Base-by-base conservation (phyloP, 345 rosid species). In the Bretschneidera sinensis region DNA sequence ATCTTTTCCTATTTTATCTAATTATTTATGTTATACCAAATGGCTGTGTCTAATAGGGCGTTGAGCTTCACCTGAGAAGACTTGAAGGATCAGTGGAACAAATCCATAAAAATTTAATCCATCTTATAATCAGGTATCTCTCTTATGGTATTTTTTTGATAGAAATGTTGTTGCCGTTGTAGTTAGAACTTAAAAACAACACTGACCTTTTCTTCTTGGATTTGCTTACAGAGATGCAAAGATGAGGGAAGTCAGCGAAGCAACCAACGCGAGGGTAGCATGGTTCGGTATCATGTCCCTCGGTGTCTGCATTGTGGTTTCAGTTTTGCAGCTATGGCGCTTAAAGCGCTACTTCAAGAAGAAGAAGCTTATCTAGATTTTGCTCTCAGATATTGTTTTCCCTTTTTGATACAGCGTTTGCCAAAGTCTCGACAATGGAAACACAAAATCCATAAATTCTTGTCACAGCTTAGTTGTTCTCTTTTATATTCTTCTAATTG, bases 221-320 rank as follows among this genome's bases (percentile, higher is more conserved):
- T 23, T 17, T 28, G 17, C 34, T 28, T 28, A 65, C 85, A 86
- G 97, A 75, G 95, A 89, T 80, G 83, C 83, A 0, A 83, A 74
- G 57, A 83, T 87, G 97, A 76, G 97, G 50, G 77, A 67, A 71
- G 88, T 81, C 39, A 86, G 88, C 55, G 95, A 89, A 75, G 50
- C 4, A 63, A 87, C 97, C 20, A 86, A 85, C 69, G 66, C 80
- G 22, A 80, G 79, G 74, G 97, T 86, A 60, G 97, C 91, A 59
- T 69, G 91, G 97, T 85, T 76, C 77, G 80, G 95, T 65, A 78
- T 86, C 57, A 76, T 86, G 87, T 81, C 97, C 6, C 59, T 89
- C n/a, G 87, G 86, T 13, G 53, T 84, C 49, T 89, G 94, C 79
- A 63, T 84, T 28, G 62, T 16, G 33, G 89, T 70, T 56, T 76